These are phyloP conservation scores for Pichia sp. DNA, from an alignment of 1,139 yeast species.

Conservation along the genomic window DNA sequence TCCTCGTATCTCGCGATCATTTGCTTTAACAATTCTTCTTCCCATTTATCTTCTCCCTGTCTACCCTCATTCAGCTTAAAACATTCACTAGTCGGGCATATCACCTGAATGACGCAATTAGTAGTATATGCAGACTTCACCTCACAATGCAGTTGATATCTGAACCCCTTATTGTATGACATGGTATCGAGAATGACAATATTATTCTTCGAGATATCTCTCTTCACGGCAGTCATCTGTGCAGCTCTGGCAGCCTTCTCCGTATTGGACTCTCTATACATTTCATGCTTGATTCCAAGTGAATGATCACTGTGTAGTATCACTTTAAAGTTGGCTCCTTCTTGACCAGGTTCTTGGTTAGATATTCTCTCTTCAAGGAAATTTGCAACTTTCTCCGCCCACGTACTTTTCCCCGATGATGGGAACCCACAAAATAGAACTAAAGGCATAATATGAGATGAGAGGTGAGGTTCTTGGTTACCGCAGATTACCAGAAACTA, in stretches of 20 bases:
- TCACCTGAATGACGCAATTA: slow-evolving; percentile 74
- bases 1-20: slow-evolving; percentile 86
- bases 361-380: slow-evolving; percentile 44
- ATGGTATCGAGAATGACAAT: slow-evolving; percentile 81
- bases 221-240: slow-evolving; percentile 83
- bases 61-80: slow-evolving; percentile 49
- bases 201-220: slow-evolving; percentile 61
- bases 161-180: slow-evolving; percentile 89
- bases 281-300: slow-evolving; percentile 62
- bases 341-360: slow-evolving; percentile 31
- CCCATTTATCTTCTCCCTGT: slow-evolving; percentile 46
- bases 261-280: slow-evolving; percentile 58
- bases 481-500: too few species aligned
- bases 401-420: slow-evolving; percentile 71
- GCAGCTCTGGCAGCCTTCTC: slow-evolving; percentile 81
- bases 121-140: slow-evolving; percentile 81
- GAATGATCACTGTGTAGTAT: slow-evolving; percentile 71
- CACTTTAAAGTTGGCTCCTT: slow-evolving; percentile 52
- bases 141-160: slow-evolving; percentile 92
- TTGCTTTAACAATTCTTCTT: slow-evolving; percentile 55
- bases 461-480: too few species aligned
- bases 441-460: slow-evolving; percentile 94
- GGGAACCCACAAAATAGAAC: slow-evolving; percentile 82
- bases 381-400: slow-evolving; percentile 51
- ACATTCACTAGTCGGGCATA: slow-evolving; percentile 59